Base-by-base conservation (phyloP, 208 protist genomes). In the Tritrichomonas foetus region DNA sequence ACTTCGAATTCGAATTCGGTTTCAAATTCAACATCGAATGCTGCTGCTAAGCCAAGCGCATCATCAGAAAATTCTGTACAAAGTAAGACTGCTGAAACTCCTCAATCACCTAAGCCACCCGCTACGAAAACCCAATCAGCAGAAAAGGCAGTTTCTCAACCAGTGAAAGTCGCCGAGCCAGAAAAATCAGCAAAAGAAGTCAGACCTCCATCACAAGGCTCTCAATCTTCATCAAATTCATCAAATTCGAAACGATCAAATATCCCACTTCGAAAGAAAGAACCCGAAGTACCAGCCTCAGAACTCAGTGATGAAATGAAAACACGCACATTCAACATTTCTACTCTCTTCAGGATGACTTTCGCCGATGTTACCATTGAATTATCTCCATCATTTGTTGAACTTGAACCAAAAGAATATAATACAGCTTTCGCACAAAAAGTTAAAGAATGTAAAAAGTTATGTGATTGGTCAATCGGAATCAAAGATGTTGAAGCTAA, bases 401-500 rank as follows among this genome's bases (percentile, higher is more conserved):
- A 82, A 50, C 3, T 82, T 50, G 74, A 82, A 50, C 39, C 33
- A 50, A 82, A 82, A 50, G 74, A 82, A 50, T 82, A 50, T 50
- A 82, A 82, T 30, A 82, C 30, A 25, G 39, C 50, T 44, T 82
- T 82, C 27, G 74, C 74, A n/a, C 33, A 82, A 50, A 82, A 82
- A 50, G 74, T 82, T 30, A 82, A 82, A 82, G 74, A 82, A 50
- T 82, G 74, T 27, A 30, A 82, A 41, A 82, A 82, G 50, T 50
- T 82, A n/a, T 82, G 74, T 41, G 74, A 82, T 49, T 82, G 33
- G 33, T 50, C 41, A n/a, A 82, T 82, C 30, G 74, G 74, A 50
- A 50, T 82, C 30, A 82, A 82, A 82, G 74, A 82, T 50, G 74
- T 82, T 82, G 74, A 47, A 8, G 74, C 74, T 82, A 82, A 82